These are phyloP conservation scores for Botrytis galanthina DNA, from an alignment of 2,329 filamentous ascomycete species.

Conservation along the genomic window DNA sequence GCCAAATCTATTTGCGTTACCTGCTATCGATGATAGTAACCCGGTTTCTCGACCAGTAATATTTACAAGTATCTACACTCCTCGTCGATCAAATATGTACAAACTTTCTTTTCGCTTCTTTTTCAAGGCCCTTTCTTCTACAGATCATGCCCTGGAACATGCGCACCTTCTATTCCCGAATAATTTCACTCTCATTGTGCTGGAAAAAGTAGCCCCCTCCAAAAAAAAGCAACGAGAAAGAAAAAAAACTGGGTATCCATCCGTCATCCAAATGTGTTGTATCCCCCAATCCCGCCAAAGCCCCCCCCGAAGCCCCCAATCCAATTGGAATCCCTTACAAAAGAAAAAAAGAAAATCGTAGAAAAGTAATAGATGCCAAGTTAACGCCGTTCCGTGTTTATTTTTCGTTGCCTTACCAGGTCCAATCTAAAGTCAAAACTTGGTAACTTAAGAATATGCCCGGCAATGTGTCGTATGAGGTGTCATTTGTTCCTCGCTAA, in stretches of 20 bases:
- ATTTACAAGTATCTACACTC: slow-evolving; percentile 1
- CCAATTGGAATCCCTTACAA: neutral
- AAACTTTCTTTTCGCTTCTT: neutral
- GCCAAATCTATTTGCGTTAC: neutral
- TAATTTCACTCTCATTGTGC: neutral
- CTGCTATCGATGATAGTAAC: neutral
- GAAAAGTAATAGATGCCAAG: neutral
- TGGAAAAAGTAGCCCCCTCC: neutral
- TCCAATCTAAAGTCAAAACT: neutral
- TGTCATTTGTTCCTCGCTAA: neutral
- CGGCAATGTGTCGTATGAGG: neutral
- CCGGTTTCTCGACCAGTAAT: slow-evolving; percentile 1
- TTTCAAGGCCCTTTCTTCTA: neutral
- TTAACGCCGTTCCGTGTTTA: slow-evolving; percentile 5
- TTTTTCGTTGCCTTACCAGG: slow-evolving; percentile 11
- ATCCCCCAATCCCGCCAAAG: neutral
- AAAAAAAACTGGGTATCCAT: slow-evolving; percentile 12
- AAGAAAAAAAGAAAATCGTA: neutral
- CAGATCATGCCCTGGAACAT: neutral
- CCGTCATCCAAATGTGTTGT: slow-evolving; percentile 12
- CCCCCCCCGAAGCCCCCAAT: neutral
- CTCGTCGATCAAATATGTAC: neutral
- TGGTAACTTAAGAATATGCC: neutral
- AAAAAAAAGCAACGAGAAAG: neutral
- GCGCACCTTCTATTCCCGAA: slow-evolving; percentile 10